These are phyloP conservation scores for Curvularia lunata DNA, from an alignment of 2,329 filamentous ascomycete species.

Conservation along the genomic window DNA sequence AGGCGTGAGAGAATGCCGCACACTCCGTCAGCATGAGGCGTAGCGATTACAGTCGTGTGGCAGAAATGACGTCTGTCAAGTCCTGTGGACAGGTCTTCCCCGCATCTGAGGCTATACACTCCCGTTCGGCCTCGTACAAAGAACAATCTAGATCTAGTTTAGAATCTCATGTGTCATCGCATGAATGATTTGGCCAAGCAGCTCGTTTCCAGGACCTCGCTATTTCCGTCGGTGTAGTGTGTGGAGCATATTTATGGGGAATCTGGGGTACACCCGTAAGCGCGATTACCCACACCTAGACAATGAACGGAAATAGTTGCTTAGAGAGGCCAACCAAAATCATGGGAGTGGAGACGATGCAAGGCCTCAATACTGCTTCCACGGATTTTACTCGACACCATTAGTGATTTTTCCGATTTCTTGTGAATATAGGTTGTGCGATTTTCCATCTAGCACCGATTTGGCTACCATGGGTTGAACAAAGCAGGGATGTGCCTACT, in stretches of 20 bases:
- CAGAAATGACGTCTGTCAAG: slow-evolving; percentile 23
- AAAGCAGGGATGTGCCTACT: not conserved
- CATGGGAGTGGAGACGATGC: not conserved
- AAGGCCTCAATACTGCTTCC: not conserved
- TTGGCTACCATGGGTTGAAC: not conserved
- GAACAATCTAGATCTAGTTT: no score
- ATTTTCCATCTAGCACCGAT: slow-evolving; percentile 1
- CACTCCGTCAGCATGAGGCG: slow-evolving; percentile 13
- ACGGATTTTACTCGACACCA: not conserved
- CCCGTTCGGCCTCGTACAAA: not conserved
- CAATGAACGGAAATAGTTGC: not conserved
- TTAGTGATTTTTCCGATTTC: not conserved
- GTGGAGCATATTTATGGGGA: slow-evolving; percentile 17
- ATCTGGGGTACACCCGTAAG: slow-evolving; percentile 22
- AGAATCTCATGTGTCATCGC: not conserved
- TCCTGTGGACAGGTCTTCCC: slow-evolving; percentile 9
- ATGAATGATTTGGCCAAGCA: not conserved
- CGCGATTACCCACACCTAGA: not conserved
- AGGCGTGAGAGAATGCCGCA: slow-evolving; percentile 11
- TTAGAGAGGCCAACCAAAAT: not conserved
- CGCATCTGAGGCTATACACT: not conserved
- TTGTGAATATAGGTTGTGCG: not conserved
- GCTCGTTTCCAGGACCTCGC: not conserved
- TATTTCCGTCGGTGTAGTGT: slow-evolving; percentile 10
- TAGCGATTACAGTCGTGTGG: slow-evolving; percentile 7